Evolutionary conservation across 345 rosid genomes (phyloP), one percentile per base, ranked within the genome.

Genomic region (Kandelia obovata): DNA sequence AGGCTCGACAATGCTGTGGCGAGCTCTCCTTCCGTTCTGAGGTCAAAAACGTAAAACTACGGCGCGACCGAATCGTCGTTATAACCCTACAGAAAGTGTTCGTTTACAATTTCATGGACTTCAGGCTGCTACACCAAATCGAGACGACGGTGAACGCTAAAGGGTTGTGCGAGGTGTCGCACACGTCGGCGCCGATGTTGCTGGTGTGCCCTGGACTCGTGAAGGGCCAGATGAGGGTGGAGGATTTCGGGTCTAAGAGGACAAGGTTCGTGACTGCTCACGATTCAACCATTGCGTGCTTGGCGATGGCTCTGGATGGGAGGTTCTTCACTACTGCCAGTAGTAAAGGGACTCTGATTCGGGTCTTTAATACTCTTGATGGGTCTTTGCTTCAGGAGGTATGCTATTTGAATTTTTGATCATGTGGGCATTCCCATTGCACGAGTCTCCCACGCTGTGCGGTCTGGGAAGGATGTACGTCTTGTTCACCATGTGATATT

Each of bases 361-460:
- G 90, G 70, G 73, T 86, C 27, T 86, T 83, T 39, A 86, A 82
- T 73, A 71, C 86, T 2, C 56, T 69, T 7, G 83, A 83, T 27
- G 84, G 79, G 0, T 74, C 83, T 0, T 71, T 82, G 61, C 56
- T 83, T 53, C 86, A 80, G 62, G 86, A 86, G 90, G 89, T 86
- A n/a, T 60, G 47, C 59, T 25, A 8, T 27, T 28, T 64, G 53
- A 21, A 23, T 56, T 25, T 16, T 55, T 21, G 28, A 7, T 21
- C 7, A 7, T 55, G 58, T 55, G 47, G 47, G 47, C 16, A 11
- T 39, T 39, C 16, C 47, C 16, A 9, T 9, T 39, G 16, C 47
- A 39, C 47, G 16, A 39, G 47, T 39, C 16, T 39, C 47, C 47
- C 47, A 10, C 16, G 11, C 47, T 11, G 47, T 11, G 13, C 13